Evolutionary conservation across 495 filamentous ascomycete species (phyloP).

Genomic region (Glonium stellatum): DNA sequence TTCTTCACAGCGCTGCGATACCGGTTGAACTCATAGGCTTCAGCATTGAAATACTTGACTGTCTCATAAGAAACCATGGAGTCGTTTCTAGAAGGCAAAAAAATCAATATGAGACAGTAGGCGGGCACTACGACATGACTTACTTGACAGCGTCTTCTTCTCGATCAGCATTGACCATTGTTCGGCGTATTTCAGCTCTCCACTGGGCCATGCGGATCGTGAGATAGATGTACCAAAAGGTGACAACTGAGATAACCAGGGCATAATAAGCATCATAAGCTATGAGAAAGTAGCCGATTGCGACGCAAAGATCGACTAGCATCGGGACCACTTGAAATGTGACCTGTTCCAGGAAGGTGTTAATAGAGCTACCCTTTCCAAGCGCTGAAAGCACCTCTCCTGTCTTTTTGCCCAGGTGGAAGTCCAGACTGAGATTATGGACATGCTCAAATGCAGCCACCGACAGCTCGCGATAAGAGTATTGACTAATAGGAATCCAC

Average conservation of each 20-base stretch:
- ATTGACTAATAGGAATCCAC: conserved; percentile 94
- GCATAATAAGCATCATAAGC: conserved; percentile 83
- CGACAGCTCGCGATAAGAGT: conserved; percentile 89
- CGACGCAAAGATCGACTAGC: conserved; percentile 82
- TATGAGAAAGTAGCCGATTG: conserved; percentile 77
- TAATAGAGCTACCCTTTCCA: conserved; percentile 93
- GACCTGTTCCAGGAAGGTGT: conserved; percentile 90
- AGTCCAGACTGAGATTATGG: conserved; percentile 87
- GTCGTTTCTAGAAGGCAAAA: conserved; percentile 69
- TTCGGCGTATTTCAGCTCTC: conserved; percentile 77
- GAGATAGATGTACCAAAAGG: conserved; percentile 93
- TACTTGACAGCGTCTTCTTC: conserved; percentile 92
- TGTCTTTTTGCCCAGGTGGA: conserved; percentile 93
- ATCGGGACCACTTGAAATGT: conserved; percentile 94
- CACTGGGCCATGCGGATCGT: conserved; percentile 94
- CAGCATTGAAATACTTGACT: conserved; percentile 98
- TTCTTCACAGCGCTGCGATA: conserved; percentile 72
- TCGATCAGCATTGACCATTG: conserved; percentile 89
- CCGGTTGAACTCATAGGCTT: conserved; percentile 83
- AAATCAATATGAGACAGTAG: conserved; percentile 6
- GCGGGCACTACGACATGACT: conserved; percentile 9
- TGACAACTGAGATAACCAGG: conserved; percentile 81
- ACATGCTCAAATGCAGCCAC: conserved; percentile 96
- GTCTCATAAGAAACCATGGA: conserved; percentile 97
- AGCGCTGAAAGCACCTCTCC: conserved; percentile 91